Evolutionary conservation across 257 asterid genomes (phyloP).

Genomic region (Solanum chiquidenum): DNA sequence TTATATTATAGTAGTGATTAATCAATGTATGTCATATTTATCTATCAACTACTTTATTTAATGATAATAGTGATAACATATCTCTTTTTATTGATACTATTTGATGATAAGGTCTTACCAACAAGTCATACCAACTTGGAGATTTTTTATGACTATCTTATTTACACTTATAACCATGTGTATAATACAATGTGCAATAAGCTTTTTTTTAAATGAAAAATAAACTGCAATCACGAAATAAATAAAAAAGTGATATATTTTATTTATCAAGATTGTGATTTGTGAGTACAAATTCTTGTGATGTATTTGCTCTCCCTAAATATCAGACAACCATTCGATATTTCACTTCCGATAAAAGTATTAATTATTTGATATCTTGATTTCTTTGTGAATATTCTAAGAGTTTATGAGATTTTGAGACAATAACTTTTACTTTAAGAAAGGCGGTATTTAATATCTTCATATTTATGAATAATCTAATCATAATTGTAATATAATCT

Average conservation of each 20-base stretch:
- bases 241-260: background rate
- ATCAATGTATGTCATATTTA: background rate
- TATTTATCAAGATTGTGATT: background rate
- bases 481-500: too few relatives aligned
- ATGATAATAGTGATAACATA: background rate
- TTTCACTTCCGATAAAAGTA: background rate
- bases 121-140: background rate
- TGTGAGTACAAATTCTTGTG: background rate
- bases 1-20: background rate
- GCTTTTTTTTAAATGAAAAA: too few relatives aligned
- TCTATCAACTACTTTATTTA: background rate
- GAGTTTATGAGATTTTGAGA: background rate
- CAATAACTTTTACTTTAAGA: background rate
- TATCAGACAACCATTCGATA: background rate
- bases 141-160: background rate
- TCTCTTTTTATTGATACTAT: background rate
- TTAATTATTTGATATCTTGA: background rate
- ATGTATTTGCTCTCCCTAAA: background rate
- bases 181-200: background rate
- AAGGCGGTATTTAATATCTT: background rate
- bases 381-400: background rate
- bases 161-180: background rate
- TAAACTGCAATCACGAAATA: too few relatives aligned
- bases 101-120: background rate
- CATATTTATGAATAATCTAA: too few relatives aligned